These are phyloP conservation scores for Parastagonospora nodorum DNA, from an alignment of 2,329 filamentous ascomycete species.

Conservation along the genomic window DNA sequence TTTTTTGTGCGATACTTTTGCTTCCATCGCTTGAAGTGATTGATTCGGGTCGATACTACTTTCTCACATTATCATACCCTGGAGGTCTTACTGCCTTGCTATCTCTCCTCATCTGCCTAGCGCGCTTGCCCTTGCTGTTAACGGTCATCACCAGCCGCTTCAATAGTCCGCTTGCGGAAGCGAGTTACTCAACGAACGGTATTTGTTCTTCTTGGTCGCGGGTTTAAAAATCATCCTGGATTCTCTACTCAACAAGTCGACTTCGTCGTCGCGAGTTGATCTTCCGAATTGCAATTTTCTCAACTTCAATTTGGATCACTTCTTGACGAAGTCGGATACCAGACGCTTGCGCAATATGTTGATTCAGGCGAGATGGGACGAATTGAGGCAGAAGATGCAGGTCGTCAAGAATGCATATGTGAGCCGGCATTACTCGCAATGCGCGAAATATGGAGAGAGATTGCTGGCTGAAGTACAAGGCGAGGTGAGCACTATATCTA, in stretches of 20 bases:
- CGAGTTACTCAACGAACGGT: background rate
- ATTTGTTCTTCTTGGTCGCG: background rate
- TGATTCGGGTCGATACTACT: too few relatives aligned
- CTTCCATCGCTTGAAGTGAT: too few relatives aligned
- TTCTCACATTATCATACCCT: too few relatives aligned
- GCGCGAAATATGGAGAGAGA: constrained; percentile 32
- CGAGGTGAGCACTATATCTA: constrained; percentile 19
- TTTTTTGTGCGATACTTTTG: too few relatives aligned
- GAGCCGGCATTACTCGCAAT: constrained; percentile 44
- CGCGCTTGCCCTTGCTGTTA: too few relatives aligned
- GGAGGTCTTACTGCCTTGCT: too few relatives aligned
- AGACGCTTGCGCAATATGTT: constrained; percentile 13
- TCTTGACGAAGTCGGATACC: constrained; percentile 3
- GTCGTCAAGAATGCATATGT: constrained; percentile 40
- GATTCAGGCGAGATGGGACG: constrained; percentile 20
- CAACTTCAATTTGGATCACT: constrained; percentile 8
- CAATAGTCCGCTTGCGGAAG: constrained; percentile 1
- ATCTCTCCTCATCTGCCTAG: too few relatives aligned
- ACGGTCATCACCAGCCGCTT: too few relatives aligned
- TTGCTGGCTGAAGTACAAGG: constrained; percentile 26
- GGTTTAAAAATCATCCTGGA: background rate
- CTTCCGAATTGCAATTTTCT: constrained; percentile 4
- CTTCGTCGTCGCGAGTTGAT: constrained; percentile 1
- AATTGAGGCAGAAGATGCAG: constrained; percentile 31
- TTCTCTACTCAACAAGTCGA: background rate